Percentiles rank a stretch among this genome's conserved stretches.
These are phyloP conservation scores for Magnusiomyces starmeri DNA, from an alignment of 1,139 yeast genomes.

Conservation along the genomic window DNA sequence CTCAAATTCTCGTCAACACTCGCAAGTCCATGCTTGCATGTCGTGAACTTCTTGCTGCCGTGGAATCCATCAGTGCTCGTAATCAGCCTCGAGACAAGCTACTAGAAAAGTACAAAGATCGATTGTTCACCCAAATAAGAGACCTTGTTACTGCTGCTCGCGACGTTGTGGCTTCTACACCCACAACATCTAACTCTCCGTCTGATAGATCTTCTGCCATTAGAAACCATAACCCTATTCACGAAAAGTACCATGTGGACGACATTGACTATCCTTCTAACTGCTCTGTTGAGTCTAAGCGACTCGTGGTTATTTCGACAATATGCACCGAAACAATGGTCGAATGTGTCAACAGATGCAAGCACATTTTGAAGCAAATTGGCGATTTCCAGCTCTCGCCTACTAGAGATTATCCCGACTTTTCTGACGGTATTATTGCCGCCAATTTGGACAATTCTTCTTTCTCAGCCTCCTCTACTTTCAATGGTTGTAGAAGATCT, in stretches of 20 bases:
- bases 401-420: conserved; percentile 69
- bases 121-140: conserved; percentile 32
- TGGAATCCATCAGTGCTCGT: conserved; percentile 30
- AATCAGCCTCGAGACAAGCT: conserved; percentile 29
- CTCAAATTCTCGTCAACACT: conserved; percentile 35
- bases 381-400: conserved; percentile 68
- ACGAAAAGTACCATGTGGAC: not conserved
- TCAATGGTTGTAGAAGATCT: too few relatives aligned
- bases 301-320: conserved; percentile 25
- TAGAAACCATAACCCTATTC: not conserved
- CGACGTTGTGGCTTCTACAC: conserved; percentile 19
- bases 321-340: conserved; percentile 34
- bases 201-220: not conserved
- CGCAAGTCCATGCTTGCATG: conserved; percentile 39
- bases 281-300: conserved; percentile 9
- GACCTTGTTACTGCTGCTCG: conserved; percentile 27
- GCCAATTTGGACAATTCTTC: too few relatives aligned
- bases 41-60: conserved; percentile 36
- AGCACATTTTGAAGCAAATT: conserved; percentile 45
- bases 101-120: conserved; percentile 35
- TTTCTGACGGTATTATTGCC: conserved; percentile 54
- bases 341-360: conserved; percentile 41
- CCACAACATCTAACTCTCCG: conserved; percentile 7
- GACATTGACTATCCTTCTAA: not conserved
- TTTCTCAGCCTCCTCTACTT: too few relatives aligned